Percentiles rank a stretch among this genome's conserved stretches.
These are phyloP conservation scores for Buxus sempervirens DNA, from an alignment of 164 flowering plant genomes.

Conservation along the genomic window DNA sequence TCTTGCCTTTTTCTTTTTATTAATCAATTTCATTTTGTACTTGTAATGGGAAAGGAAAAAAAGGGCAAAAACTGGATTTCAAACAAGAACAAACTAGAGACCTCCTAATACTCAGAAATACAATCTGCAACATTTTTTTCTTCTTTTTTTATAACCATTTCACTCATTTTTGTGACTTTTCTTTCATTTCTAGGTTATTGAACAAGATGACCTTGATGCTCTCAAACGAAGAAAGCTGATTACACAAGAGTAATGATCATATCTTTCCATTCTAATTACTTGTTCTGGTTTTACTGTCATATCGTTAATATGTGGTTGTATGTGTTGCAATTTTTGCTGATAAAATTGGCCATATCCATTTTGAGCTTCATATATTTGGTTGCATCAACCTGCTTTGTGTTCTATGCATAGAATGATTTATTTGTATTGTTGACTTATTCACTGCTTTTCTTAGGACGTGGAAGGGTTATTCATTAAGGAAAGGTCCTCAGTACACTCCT, in stretches of 20 bases:
- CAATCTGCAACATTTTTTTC: not conserved
- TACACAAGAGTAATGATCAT: slow-evolving; percentile 44
- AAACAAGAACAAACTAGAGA: too few relatives aligned
- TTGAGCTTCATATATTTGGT: not conserved
- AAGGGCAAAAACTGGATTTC: too few relatives aligned
- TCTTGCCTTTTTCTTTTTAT: too few relatives aligned
- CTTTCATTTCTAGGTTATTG: slow-evolving; percentile 43
- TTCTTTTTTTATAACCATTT: not conserved
- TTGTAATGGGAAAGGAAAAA: too few relatives aligned
- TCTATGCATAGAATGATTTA: not conserved
- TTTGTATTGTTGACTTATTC: not conserved
- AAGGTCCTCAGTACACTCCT: slow-evolving; percentile 80
- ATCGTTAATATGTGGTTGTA: not conserved
- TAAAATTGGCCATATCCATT: not conserved
- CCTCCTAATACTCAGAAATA: not conserved
- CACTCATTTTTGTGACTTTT: not conserved
- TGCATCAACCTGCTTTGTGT: not conserved
- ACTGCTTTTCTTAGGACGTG: slow-evolving; percentile 47
- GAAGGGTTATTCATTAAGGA: slow-evolving; percentile 73
- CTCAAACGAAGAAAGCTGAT: slow-evolving; percentile 83
- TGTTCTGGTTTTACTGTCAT: not conserved
- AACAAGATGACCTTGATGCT: slow-evolving; percentile 42
- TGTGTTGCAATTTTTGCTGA: not conserved
- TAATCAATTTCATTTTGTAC: too few relatives aligned
- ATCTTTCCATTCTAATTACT: not conserved